Conservation (phyloP, 2,329 filamentous ascomycete genomes). For the Fusarium odoratissimum region DNA sequence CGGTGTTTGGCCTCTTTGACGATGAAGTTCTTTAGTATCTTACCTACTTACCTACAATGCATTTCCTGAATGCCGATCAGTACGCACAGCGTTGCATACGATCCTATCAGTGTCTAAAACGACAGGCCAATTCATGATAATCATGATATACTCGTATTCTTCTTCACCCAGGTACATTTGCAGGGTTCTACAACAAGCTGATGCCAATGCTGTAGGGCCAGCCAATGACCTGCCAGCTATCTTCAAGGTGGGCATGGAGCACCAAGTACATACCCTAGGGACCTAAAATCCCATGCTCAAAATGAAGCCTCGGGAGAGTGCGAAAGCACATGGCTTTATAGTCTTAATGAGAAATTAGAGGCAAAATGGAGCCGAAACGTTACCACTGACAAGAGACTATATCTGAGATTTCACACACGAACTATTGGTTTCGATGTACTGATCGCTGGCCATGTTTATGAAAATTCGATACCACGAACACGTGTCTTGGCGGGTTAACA, state of each 20-base stretch:
- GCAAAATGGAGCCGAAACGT: neutral
- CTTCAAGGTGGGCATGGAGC: slow-evolving; percentile 12
- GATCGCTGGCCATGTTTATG: neutral
- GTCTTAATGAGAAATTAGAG: neutral
- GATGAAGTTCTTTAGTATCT: neutral
- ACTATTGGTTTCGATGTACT: neutral
- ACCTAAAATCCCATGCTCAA: neutral
- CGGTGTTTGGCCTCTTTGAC: neutral
- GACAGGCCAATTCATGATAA: slow-evolving; percentile 12
- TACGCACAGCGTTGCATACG: neutral
- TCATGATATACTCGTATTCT: slow-evolving; percentile 5
- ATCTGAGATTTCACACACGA: neutral
- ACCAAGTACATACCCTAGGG: neutral
- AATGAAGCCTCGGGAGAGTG: neutral
- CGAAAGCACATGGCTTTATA: neutral
- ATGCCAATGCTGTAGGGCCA: slow-evolving; percentile 37
- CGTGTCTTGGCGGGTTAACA: slow-evolving; percentile 10
- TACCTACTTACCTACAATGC: neutral
- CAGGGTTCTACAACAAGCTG: slow-evolving; percentile 20
- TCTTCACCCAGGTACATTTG: neutral
- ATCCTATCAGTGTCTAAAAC: neutral
- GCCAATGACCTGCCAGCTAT: slow-evolving; percentile 22
- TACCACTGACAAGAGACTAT: neutral
- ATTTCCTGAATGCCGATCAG: neutral
- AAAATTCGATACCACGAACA: slow-evolving; percentile 3